Percentiles rank a stretch among this genome's conserved stretches.
Conservation (phyloP, 495 filamentous ascomycete genomes). For the Parathielavia hyrcaniae region DNA sequence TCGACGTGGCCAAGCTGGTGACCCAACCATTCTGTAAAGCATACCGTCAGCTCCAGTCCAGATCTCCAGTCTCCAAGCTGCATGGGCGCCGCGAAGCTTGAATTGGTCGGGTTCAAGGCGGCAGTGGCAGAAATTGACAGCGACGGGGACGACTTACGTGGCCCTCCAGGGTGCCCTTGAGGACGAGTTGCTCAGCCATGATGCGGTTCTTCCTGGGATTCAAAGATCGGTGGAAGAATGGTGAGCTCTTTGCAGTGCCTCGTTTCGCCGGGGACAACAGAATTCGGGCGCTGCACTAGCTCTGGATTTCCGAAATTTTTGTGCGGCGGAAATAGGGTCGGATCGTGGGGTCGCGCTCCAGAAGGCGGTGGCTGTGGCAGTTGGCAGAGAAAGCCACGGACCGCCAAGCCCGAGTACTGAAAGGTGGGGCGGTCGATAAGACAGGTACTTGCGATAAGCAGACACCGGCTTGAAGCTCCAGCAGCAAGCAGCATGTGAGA, state of each 20-base stretch:
- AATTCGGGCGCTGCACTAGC: conserved; percentile 25
- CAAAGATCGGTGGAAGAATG: conserved; percentile 34
- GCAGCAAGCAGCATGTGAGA: too few relatives aligned
- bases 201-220: conserved; percentile 36
- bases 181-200: conserved; percentile 95
- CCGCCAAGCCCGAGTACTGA: background rate
- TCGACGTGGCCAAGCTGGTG: conserved; percentile 87
- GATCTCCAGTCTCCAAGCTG: background rate
- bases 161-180: conserved; percentile 96
- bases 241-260: conserved; percentile 31
- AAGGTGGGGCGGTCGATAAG: background rate
- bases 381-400: background rate
- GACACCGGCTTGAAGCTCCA: too few relatives aligned
- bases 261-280: conserved; percentile 33
- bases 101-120: background rate
- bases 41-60: conserved; percentile 13
- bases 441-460: too few relatives aligned
- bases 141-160: conserved; percentile 52
- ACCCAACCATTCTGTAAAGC: conserved; percentile 57
- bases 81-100: background rate
- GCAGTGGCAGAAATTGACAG: conserved; percentile 7
- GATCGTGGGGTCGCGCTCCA: conserved; percentile 26
- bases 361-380: conserved; percentile 12
- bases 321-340: conserved; percentile 38
- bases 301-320: conserved; percentile 37